Percentiles rank a stretch among this genome's conserved stretches.
phyloP scores from a whole-genome alignment of 306 rosid species.

The Comarum palustre region DNA sequence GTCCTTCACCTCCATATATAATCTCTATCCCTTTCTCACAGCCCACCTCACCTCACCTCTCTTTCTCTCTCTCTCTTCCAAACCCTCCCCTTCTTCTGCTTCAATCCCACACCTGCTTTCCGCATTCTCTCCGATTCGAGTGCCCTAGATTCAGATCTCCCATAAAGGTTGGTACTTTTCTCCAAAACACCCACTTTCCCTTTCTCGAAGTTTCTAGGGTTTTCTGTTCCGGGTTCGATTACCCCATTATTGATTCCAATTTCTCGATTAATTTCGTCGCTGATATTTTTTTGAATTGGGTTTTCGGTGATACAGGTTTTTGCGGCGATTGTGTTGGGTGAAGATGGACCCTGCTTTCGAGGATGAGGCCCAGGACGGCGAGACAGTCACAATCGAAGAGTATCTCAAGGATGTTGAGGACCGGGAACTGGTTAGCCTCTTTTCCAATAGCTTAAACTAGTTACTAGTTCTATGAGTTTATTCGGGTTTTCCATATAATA shows the following conservation, averaged over 20 bases:
- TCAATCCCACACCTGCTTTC: slow-evolving; percentile 8
- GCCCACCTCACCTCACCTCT: not conserved
- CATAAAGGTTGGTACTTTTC: slow-evolving; percentile 20
- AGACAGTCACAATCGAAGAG: slow-evolving; percentile 69
- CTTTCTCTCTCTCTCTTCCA: slow-evolving; percentile 1
- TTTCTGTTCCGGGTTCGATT: slow-evolving; percentile 25
- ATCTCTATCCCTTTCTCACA: slow-evolving; percentile 5
- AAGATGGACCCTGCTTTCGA: slow-evolving; percentile 60
- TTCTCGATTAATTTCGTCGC: not conserved
- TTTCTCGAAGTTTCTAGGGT: slow-evolving; percentile 45
- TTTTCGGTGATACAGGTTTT: slow-evolving; percentile 12
- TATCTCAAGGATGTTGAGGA: slow-evolving; percentile 82
- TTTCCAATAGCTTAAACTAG: not conserved
- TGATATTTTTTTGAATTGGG: not conserved
- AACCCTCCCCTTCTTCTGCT: not conserved
- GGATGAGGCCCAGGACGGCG: slow-evolving; percentile 46
- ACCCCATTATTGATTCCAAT: not conserved
- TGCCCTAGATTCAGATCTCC: not conserved
- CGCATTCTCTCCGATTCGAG: not conserved
- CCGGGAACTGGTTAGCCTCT: slow-evolving; percentile 66
- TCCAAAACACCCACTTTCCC: not conserved
- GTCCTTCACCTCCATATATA: slow-evolving; percentile 25
- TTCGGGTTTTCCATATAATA: not conserved
- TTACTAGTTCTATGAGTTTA: not conserved
- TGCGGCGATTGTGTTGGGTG: slow-evolving; percentile 16